phyloP scores from a whole-genome alignment of 352 stramenopile species.

The Globisporangium middletonii region DNA sequence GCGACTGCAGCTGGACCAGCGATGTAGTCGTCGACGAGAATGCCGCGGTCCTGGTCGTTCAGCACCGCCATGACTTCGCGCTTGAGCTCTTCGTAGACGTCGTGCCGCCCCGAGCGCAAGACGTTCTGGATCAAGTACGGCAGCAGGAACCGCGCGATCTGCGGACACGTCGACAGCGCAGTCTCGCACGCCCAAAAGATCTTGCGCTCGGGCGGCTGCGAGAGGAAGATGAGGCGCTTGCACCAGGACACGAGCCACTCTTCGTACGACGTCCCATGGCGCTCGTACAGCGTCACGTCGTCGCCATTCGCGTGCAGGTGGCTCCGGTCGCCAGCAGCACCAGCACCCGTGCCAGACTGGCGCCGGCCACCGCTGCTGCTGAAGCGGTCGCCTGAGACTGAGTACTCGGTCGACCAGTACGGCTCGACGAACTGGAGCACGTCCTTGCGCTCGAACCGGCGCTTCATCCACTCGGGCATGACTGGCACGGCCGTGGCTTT shows the following conservation, averaged over 20 bases:
- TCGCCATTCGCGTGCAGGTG: constrained; percentile 13
- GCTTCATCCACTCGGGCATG: constrained; percentile 85
- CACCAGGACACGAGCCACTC: constrained; percentile 82
- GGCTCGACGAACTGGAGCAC: constrained; percentile 85
- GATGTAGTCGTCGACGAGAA: constrained; percentile 49
- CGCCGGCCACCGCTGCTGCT: constrained; percentile 10
- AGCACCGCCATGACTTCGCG: constrained; percentile 79
- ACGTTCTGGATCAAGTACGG: constrained; percentile 87
- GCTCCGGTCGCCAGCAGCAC: constrained; percentile 20
- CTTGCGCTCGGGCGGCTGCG: constrained; percentile 76
- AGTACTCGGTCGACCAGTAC: constrained; percentile 88
- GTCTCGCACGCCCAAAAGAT: constrained; percentile 72
- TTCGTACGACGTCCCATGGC: constrained; percentile 68
- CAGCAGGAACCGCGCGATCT: constrained; percentile 75
- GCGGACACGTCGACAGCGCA: constrained; percentile 53
- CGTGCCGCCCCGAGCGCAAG: constrained; percentile 50
- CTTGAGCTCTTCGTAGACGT: constrained; percentile 69
- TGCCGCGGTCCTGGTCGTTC: constrained; percentile 54
- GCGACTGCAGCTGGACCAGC: constrained; percentile 25
- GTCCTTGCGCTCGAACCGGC: constrained; percentile 75
- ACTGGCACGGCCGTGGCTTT: constrained; percentile 9
- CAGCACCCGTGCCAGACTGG: constrained; percentile 10
- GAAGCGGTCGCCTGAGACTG: constrained; percentile 19
- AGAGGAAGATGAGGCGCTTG: constrained; percentile 65
- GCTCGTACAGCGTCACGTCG: constrained; percentile 70